Conservation (phyloP, 2,329 filamentous ascomycete genomes). For the Setomelanomma holmii region DNA sequence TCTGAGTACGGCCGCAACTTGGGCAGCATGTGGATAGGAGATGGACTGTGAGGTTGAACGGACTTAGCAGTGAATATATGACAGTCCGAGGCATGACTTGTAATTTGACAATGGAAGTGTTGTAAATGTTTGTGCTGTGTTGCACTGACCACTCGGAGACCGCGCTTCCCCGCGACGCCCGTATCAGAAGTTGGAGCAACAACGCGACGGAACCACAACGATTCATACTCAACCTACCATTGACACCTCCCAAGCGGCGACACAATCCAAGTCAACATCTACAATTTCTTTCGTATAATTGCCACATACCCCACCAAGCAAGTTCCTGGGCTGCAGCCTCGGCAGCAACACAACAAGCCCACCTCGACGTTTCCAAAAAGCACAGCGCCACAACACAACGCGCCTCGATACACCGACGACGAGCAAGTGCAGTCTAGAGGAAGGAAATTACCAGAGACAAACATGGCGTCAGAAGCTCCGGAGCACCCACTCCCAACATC, state of each 20-base stretch:
- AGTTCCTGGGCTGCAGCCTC: too few species aligned
- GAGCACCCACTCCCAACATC: constrained; percentile 22
- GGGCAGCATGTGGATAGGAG: not conserved
- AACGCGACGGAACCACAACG: not conserved
- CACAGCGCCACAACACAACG: too few species aligned
- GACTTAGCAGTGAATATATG: constrained; percentile 7
- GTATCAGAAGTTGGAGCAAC: not conserved
- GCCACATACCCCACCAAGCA: too few species aligned
- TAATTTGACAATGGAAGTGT: not conserved
- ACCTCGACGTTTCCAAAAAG: too few species aligned
- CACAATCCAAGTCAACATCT: not conserved
- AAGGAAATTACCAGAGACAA: too few species aligned
- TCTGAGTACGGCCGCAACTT: constrained; percentile 11
- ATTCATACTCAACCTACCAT: not conserved
- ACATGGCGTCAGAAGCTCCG: constrained; percentile 23
- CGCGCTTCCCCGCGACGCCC: constrained; percentile 32
- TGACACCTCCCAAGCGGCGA: not conserved
- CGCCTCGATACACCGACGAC: too few species aligned
- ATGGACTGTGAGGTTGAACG: not conserved
- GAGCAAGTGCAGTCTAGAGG: too few species aligned
- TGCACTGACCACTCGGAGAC: constrained; percentile 18
- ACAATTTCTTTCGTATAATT: too few species aligned
- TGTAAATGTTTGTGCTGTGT: constrained; percentile 5
- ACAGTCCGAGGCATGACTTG: not conserved
- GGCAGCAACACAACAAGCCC: too few species aligned